phyloP scores from a whole-genome alignment of 2,329 filamentous ascomycete species.

The Corynespora cassiicola region DNA sequence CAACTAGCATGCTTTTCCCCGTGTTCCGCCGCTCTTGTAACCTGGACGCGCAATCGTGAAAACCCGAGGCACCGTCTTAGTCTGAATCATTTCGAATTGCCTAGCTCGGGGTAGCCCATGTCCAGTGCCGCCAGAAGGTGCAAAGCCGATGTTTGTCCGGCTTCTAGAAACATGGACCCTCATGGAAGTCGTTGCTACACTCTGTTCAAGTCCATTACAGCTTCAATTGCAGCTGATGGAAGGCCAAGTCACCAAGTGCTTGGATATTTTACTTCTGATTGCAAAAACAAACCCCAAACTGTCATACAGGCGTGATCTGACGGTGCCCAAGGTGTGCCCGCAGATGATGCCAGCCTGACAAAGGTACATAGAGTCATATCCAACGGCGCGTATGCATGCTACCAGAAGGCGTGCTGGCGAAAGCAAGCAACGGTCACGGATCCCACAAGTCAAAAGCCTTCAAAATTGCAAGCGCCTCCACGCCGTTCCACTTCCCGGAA shows the following conservation, averaged over 20 bases:
- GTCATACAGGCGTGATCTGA: constrained; percentile 76
- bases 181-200: not conserved
- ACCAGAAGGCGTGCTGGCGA: constrained; percentile 3
- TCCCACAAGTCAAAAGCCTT: constrained; percentile 83
- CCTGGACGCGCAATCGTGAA: too few species aligned
- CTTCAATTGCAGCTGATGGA: constrained; percentile 41
- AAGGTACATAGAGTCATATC: constrained; percentile 70
- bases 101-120: too few species aligned
- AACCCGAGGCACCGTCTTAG: too few species aligned
- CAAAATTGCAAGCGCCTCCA: constrained; percentile 82
- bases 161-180: not conserved
- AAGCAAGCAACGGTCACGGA: constrained; percentile 62
- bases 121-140: too few species aligned
- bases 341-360: constrained; percentile 70
- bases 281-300: too few species aligned
- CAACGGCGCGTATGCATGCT: constrained; percentile 33
- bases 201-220: constrained; percentile 7
- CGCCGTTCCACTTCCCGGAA: constrained; percentile 71
- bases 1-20: too few species aligned
- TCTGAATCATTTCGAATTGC: too few species aligned
- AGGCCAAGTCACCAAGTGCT: constrained; percentile 77
- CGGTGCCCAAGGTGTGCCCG: constrained; percentile 82
- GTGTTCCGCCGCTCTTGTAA: too few species aligned
- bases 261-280: too few species aligned
- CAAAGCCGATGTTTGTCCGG: too few species aligned